Percentiles rank a stretch among this genome's conserved stretches.
These are phyloP conservation scores for Lathyrus tuberosus DNA, from an alignment of 306 rosid species.

Conservation along the genomic window DNA sequence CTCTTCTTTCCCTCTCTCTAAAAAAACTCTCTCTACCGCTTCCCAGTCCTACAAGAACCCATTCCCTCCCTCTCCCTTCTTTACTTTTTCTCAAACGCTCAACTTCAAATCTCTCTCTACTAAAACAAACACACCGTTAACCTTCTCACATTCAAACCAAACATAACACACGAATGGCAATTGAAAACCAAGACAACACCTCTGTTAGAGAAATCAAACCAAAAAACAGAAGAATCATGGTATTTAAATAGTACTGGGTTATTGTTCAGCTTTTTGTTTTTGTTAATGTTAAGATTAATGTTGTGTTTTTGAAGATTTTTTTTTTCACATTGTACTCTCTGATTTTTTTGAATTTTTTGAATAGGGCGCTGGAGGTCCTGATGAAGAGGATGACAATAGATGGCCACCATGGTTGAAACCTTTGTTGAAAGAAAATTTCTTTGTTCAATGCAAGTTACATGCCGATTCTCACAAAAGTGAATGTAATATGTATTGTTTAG, in stretches of 20 bases:
- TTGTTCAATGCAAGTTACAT: conserved; percentile 90
- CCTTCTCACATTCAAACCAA: conserved; percentile 4
- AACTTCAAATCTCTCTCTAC: conserved; percentile 27
- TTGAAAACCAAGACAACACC: conserved; percentile 76
- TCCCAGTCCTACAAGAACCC: conserved; percentile 74
- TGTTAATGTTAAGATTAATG: not conserved
- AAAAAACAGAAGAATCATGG: conserved; percentile 94
- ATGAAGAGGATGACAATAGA: conserved; percentile 77
- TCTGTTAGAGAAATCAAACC: conserved; percentile 89
- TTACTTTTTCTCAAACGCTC: not conserved
- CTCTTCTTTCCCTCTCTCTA: conserved; percentile 42
- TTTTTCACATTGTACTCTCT: not conserved
- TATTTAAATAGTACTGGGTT: conserved; percentile 15
- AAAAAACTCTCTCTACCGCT: conserved; percentile 64
- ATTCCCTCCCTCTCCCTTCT: conserved; percentile 59
- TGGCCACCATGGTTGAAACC: conserved; percentile 99
- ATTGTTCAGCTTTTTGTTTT: not conserved
- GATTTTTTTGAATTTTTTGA: not conserved
- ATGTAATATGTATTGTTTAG: conserved; percentile 97
- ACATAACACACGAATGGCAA: conserved; percentile 55
- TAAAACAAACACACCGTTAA: not conserved
- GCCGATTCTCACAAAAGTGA: conserved; percentile 95
- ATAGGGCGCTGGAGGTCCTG: conserved; percentile 95
- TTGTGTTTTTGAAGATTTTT: not conserved
- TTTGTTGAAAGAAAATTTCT: conserved; percentile 75